Percentiles rank a stretch among this genome's conserved stretches.
Evolutionary conservation across 805 yeast species (phyloP).

Genomic region (Candida dajiaensis): DNA sequence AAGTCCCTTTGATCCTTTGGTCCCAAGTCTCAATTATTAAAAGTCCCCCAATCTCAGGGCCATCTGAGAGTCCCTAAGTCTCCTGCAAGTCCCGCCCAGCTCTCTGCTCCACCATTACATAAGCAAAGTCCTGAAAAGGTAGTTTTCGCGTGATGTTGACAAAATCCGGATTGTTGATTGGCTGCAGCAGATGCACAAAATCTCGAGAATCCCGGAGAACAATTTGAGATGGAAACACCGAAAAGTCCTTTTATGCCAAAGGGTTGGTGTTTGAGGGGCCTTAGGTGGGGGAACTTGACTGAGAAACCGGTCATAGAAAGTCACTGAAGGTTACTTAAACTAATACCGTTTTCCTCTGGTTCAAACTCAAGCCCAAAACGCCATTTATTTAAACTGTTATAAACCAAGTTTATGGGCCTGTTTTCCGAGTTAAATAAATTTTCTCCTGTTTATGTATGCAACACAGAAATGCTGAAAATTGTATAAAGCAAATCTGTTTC

Average conservation of each 20-base stretch:
- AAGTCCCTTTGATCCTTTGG: too few relatives aligned
- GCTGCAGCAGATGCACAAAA: constrained; percentile 3
- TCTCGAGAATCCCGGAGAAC: neutral
- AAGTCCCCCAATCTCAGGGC: too few relatives aligned
- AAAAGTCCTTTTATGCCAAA: neutral
- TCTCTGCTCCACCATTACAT: neutral
- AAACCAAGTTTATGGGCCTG: neutral
- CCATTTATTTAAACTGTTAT: neutral
- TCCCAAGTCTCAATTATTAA: too few relatives aligned
- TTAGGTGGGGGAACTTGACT: neutral
- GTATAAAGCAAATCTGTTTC: neutral
- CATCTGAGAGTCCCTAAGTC: neutral
- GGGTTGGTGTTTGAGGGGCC: neutral
- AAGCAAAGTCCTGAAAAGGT: neutral
- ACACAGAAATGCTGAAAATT: neutral
- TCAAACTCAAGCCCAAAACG: neutral
- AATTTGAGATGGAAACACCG: constrained; percentile 3
- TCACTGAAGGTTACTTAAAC: neutral
- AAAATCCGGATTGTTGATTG: constrained; percentile 12
- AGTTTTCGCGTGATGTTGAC: constrained; percentile 4
- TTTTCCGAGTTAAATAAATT: constrained; percentile 1
- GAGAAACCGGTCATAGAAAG: neutral
- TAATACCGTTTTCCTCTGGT: neutral
- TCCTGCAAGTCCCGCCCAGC: neutral
- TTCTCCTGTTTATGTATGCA: constrained; percentile 1